Evolutionary conservation across 768 basidiomycete genomes (phyloP).

Genomic region (Aureoboletus auriporus): DNA sequence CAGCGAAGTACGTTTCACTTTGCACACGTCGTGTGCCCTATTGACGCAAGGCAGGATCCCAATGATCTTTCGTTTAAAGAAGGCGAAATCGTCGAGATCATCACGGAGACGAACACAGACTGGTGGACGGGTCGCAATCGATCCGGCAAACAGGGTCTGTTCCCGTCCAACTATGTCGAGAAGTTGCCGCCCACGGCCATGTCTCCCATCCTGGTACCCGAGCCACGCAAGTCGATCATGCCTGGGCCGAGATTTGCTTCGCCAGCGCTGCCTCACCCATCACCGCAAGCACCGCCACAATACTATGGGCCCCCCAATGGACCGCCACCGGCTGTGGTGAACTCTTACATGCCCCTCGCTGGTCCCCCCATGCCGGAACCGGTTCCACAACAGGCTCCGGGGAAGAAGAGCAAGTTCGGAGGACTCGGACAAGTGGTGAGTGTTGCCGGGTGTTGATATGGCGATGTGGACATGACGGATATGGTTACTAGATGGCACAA

Average conservation of each 20-base stretch:
- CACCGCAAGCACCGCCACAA: conserved; percentile 15
- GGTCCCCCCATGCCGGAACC: conserved; percentile 36
- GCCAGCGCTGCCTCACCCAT: conserved; percentile 17
- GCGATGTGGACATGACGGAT: neutral
- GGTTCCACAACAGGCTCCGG: conserved; percentile 26
- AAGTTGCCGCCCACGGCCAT: conserved; percentile 34
- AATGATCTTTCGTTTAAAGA: conserved; percentile 71
- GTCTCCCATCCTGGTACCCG: conserved; percentile 22
- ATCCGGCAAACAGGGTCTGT: conserved; percentile 64
- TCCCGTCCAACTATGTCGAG: conserved; percentile 77
- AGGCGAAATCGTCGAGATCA: conserved; percentile 77
- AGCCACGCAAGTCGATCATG: conserved; percentile 17
- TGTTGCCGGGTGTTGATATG: neutral
- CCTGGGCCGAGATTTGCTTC: conserved; percentile 12
- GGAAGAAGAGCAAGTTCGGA: conserved; percentile 38
- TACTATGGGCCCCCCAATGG: conserved; percentile 13
- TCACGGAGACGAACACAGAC: conserved; percentile 80
- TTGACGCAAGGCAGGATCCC: conserved; percentile 48
- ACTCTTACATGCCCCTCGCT: conserved; percentile 25
- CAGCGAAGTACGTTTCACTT: conserved; percentile 21
- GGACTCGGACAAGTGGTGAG: conserved; percentile 37
- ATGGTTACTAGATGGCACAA: conserved; percentile 23
- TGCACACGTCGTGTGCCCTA: neutral
- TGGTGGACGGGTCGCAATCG: conserved; percentile 81
- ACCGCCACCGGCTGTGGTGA: conserved; percentile 11